A percentile compares a stretch with the other conserved stretches of the same genome.
These are phyloP conservation scores for Aspergillus heteromorphus DNA, from an alignment of 495 filamentous ascomycete species.

Conservation along the genomic window DNA sequence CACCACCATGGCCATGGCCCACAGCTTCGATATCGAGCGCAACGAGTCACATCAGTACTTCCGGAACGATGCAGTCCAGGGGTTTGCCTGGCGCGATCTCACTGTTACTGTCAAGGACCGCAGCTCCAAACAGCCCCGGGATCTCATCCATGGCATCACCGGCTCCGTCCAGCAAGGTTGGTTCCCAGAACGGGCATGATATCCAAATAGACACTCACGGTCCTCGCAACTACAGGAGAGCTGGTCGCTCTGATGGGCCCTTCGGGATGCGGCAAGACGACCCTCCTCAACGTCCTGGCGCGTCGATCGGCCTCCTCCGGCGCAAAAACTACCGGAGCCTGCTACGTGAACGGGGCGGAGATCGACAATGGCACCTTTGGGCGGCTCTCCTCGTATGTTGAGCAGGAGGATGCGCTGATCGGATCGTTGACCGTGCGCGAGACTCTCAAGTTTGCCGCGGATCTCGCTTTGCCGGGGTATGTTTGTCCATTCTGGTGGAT, in stretches of 20 bases:
- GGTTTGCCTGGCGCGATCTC: constrained; percentile 56
- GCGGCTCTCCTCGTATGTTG: constrained; percentile 65
- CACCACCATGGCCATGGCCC: neutral
- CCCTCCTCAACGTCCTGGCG: constrained; percentile 68
- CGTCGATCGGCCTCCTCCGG: constrained; percentile 45
- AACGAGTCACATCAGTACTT: constrained; percentile 27
- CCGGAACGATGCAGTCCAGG: constrained; percentile 34
- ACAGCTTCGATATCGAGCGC: constrained; percentile 23
- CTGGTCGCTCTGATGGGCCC: constrained; percentile 74
- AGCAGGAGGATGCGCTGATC: constrained; percentile 80
- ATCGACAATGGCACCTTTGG: constrained; percentile 25
- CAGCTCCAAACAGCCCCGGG: constrained; percentile 50
- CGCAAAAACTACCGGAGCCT: constrained; percentile 42
- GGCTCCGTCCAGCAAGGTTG: constrained; percentile 29
- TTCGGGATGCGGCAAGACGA: constrained; percentile 72
- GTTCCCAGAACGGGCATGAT: neutral
- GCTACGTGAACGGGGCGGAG: constrained; percentile 53
- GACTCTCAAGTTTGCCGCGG: constrained; percentile 65
- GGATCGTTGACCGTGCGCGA: constrained; percentile 72
- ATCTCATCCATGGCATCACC: constrained; percentile 32
- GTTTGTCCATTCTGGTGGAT: neutral
- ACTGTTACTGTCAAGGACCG: constrained; percentile 66
- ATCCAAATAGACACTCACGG: neutral
- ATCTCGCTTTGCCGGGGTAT: constrained; percentile 54
- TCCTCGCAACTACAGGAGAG: constrained; percentile 46